Evolutionary conservation across 306 rosid genomes (phyloP).

Genomic region (Sphenostylis stenocarpa): DNA sequence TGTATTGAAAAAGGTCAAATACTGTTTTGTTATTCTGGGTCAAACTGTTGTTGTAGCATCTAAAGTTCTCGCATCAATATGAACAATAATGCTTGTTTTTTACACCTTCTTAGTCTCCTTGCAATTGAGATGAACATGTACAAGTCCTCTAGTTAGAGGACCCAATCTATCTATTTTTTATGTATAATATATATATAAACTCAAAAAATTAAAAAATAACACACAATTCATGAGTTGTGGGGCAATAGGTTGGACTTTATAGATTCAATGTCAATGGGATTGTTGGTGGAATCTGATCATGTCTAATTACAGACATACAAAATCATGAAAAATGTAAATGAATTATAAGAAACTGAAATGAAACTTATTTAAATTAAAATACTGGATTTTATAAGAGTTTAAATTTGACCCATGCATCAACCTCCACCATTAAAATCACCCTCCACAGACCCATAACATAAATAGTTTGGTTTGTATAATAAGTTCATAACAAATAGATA

Average conservation of each 20-base stretch:
- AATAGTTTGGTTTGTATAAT: too few species aligned
- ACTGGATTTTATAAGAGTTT: background rate
- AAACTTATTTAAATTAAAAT: background rate
- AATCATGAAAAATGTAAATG: background rate
- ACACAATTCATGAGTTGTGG: background rate
- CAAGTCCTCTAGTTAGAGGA: background rate
- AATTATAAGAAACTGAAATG: background rate
- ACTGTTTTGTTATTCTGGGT: background rate
- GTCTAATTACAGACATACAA: background rate
- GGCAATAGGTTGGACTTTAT: background rate
- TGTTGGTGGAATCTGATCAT: background rate
- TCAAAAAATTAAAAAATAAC: background rate
- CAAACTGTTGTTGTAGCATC: background rate
- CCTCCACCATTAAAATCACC: too few species aligned
- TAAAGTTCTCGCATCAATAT: too few species aligned
- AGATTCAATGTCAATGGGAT: background rate
- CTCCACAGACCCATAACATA: too few species aligned
- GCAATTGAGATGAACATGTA: background rate
- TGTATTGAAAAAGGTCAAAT: conserved; percentile 18
- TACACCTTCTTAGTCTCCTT: background rate
- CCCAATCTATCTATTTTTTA: background rate
- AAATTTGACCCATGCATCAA: too few species aligned
- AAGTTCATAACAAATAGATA: too few species aligned
- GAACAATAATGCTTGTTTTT: background rate
- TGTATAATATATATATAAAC: background rate